phyloP scores from a whole-genome alignment of 108 stramenopile species.

The Tribonema minus region DNA sequence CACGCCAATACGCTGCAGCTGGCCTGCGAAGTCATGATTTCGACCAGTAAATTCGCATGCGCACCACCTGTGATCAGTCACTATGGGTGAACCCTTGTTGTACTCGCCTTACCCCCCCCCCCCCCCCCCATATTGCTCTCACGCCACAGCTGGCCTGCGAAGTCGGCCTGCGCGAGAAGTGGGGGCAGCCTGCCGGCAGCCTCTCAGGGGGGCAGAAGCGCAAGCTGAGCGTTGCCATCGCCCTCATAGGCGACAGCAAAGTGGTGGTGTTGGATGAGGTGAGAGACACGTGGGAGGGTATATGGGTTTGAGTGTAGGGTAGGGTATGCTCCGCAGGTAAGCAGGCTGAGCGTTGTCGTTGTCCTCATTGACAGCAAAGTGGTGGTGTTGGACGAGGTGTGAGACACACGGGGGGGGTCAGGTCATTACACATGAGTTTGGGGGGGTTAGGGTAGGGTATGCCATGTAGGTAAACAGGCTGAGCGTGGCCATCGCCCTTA shows the following conservation, averaged over 20 bases:
- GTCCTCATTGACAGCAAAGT: slow-evolving; percentile 68
- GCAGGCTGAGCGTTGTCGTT: slow-evolving; percentile 78
- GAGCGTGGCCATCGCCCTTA: slow-evolving; percentile 63
- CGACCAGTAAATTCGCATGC: too few relatives aligned
- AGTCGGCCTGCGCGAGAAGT: slow-evolving; percentile 63
- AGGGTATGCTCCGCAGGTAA: too few relatives aligned
- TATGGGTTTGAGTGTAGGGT: too few relatives aligned
- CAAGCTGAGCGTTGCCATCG: slow-evolving; percentile 77
- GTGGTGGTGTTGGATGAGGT: slow-evolving; percentile 74
- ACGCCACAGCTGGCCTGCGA: background rate
- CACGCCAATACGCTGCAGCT: background rate
- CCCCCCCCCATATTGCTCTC: background rate
- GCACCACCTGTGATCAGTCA: too few relatives aligned
- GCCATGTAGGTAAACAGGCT: slow-evolving; percentile 63
- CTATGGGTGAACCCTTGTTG: too few relatives aligned
- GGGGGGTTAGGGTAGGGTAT: too few relatives aligned
- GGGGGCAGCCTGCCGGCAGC: slow-evolving; percentile 19
- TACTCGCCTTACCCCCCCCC: background rate
- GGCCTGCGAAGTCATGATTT: too few relatives aligned
- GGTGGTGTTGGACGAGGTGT: slow-evolving; percentile 70
- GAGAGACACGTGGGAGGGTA: too few relatives aligned
- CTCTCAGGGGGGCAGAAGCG: slow-evolving; percentile 87
- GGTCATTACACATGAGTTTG: too few relatives aligned
- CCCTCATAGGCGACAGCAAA: slow-evolving; percentile 69
- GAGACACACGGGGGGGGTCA: too few relatives aligned